phyloP scores from a whole-genome alignment of 768 basidiomycete genomes.

The Phaffia australis region DNA sequence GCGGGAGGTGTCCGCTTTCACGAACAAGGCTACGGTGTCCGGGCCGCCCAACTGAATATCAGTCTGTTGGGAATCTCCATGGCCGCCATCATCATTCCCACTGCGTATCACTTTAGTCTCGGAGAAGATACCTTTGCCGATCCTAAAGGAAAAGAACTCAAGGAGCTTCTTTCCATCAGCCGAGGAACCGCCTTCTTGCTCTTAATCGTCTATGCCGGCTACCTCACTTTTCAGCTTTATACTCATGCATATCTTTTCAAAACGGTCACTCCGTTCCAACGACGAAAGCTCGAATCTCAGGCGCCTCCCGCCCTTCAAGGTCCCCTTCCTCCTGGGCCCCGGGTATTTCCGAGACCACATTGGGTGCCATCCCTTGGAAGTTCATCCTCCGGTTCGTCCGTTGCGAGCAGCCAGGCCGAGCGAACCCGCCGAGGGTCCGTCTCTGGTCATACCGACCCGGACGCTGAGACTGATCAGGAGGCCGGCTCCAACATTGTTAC shows the following conservation, averaged over 20 bases:
- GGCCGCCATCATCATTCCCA: slow-evolving; percentile 18
- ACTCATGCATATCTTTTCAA: slow-evolving; percentile 24
- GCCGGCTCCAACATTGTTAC: background rate
- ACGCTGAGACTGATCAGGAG: too few relatives aligned
- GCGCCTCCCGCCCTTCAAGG: slow-evolving; percentile 2
- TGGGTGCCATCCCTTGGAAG: slow-evolving; percentile 22
- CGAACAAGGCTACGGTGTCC: slow-evolving; percentile 24
- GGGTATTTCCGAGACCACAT: slow-evolving; percentile 19
- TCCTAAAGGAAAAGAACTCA: slow-evolving; percentile 10
- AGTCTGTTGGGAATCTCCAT: slow-evolving; percentile 22
- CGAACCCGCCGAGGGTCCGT: slow-evolving; percentile 1
- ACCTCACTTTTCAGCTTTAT: slow-evolving; percentile 25
- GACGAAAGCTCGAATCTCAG: slow-evolving; percentile 11
- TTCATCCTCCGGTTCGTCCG: slow-evolving; percentile 20
- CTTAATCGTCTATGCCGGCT: slow-evolving; percentile 16
- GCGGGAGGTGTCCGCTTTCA: slow-evolving; percentile 24
- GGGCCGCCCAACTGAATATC: slow-evolving; percentile 26
- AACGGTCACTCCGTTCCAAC: slow-evolving; percentile 19
- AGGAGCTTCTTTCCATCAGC: slow-evolving; percentile 11
- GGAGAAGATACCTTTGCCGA: background rate
- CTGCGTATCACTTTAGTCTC: slow-evolving; percentile 18
- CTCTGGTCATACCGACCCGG: too few relatives aligned
- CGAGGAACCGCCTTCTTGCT: slow-evolving; percentile 24
- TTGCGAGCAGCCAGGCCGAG: slow-evolving; percentile 1
- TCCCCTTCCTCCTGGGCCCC: slow-evolving; percentile 18